phyloP scores from a whole-genome alignment of 2,329 filamentous ascomycete species.

The Tricladium varicosporioides region DNA sequence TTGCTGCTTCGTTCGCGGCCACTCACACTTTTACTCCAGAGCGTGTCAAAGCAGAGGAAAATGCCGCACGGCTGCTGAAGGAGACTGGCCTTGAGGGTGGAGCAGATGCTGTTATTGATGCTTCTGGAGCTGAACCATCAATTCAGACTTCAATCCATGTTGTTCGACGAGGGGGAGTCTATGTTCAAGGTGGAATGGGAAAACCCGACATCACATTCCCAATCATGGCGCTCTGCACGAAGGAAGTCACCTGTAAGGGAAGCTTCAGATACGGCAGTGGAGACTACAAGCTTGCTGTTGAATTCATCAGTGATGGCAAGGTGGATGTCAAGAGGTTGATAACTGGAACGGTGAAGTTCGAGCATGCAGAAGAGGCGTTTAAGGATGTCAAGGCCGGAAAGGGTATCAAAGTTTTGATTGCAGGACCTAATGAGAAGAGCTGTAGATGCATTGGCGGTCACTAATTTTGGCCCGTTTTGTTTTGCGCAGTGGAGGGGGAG shows the following conservation, averaged over 20 bases:
- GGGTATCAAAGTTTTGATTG: conserved; percentile 69
- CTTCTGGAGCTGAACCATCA: conserved; percentile 73
- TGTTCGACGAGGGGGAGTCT: conserved; percentile 69
- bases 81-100: conserved; percentile 63
- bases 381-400: conserved; percentile 81
- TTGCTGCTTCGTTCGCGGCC: conserved; percentile 70
- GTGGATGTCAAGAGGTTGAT: conserved; percentile 83
- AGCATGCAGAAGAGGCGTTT: conserved; percentile 82
- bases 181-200: conserved; percentile 90
- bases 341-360: conserved; percentile 73
- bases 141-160: conserved; percentile 74
- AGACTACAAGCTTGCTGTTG: conserved; percentile 76
- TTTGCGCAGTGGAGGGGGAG: too few relatives aligned
- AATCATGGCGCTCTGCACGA: conserved; percentile 84
- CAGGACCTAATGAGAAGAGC: conserved; percentile 52
- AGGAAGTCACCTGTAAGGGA: conserved; percentile 84
- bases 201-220: conserved; percentile 85
- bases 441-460: too few relatives aligned
- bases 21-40: conserved; percentile 68
- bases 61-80: conserved; percentile 66
- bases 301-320: conserved; percentile 69
- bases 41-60: conserved; percentile 64
- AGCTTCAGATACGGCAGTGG: conserved; percentile 88
- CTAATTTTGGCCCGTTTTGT: too few relatives aligned
- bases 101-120: conserved; percentile 78